Conservation (phyloP, 2,329 filamentous ascomycete species). For the Eutypa lata region DNA sequence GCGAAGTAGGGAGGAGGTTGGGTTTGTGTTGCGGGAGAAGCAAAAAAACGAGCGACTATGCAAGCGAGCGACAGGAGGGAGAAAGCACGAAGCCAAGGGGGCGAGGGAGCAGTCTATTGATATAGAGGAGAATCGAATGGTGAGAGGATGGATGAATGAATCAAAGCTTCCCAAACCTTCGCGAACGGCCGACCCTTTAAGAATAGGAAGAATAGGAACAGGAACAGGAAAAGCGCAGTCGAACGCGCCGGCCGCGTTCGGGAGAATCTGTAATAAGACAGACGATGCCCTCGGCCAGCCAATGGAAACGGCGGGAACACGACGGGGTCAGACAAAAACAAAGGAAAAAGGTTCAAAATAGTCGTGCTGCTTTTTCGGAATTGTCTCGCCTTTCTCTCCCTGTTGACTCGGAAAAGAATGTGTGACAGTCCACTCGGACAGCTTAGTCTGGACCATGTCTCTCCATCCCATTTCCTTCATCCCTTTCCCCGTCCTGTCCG, state of each 20-base stretch:
- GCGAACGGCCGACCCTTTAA: too few relatives aligned
- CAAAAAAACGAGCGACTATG: too few relatives aligned
- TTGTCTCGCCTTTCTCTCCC: slow-evolving; percentile 2
- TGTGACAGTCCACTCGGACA: slow-evolving; percentile 5
- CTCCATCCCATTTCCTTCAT: slow-evolving; percentile 8
- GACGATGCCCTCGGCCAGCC: slow-evolving; percentile 20
- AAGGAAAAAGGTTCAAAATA: neutral
- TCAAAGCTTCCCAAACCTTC: too few relatives aligned
- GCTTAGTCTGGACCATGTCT: neutral
- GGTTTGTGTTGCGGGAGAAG: too few relatives aligned
- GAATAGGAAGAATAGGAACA: neutral
- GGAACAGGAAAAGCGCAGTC: slow-evolving; percentile 13
- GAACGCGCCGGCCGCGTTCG: neutral
- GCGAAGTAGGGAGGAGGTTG: too few relatives aligned
- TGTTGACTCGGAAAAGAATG: slow-evolving; percentile 23
- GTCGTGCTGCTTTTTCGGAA: neutral
- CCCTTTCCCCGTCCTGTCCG: slow-evolving; percentile 3
- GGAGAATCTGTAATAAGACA: slow-evolving; percentile 24
- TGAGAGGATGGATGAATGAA: too few relatives aligned
- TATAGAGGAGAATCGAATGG: too few relatives aligned
- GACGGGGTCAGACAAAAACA: slow-evolving; percentile 17
- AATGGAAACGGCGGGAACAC: slow-evolving; percentile 13
- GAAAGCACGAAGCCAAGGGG: too few relatives aligned
- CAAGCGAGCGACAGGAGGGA: too few relatives aligned
- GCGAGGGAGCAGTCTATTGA: too few relatives aligned